A percentile compares a stretch with the other conserved stretches of the same genome.
Conservation (phyloP, 176 grass and related monocot genomes). For the Pontederia crassipes region DNA sequence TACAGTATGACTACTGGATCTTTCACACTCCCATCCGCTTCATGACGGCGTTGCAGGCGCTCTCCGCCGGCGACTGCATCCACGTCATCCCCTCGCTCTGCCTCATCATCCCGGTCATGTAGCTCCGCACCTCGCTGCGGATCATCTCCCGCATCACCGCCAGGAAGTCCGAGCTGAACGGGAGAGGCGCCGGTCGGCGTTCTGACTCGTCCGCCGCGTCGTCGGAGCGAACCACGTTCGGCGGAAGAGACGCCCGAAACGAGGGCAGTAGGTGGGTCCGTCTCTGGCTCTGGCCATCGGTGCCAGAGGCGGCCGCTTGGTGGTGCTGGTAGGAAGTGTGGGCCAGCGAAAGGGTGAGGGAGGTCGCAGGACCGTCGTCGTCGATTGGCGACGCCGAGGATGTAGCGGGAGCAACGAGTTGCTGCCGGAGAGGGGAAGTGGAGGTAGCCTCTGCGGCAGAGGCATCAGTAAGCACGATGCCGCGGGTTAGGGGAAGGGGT, state of each 20-base stretch:
- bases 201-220: too few relatives aligned
- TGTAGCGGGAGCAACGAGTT: neutral
- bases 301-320: neutral
- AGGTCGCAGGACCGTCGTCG: neutral
- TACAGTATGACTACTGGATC: slow-evolving; percentile 50
- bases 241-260: neutral
- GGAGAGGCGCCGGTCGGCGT: neutral
- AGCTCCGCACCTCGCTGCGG: slow-evolving; percentile 76
- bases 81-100: neutral
- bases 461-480: neutral
- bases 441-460: neutral
- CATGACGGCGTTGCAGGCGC: slow-evolving; percentile 24
- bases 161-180: slow-evolving; percentile 42
- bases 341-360: neutral
- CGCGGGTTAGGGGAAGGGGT: neutral
- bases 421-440: neutral
- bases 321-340: neutral
- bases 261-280: neutral
- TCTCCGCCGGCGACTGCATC: slow-evolving; percentile 17
- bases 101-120: slow-evolving; percentile 45
- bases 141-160: slow-evolving; percentile 80
- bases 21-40: slow-evolving; percentile 56
- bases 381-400: neutral
- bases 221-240: neutral
- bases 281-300: neutral